These are phyloP conservation scores for Immersiella caudata DNA, from an alignment of 495 filamentous ascomycete genomes.

Conservation along the genomic window DNA sequence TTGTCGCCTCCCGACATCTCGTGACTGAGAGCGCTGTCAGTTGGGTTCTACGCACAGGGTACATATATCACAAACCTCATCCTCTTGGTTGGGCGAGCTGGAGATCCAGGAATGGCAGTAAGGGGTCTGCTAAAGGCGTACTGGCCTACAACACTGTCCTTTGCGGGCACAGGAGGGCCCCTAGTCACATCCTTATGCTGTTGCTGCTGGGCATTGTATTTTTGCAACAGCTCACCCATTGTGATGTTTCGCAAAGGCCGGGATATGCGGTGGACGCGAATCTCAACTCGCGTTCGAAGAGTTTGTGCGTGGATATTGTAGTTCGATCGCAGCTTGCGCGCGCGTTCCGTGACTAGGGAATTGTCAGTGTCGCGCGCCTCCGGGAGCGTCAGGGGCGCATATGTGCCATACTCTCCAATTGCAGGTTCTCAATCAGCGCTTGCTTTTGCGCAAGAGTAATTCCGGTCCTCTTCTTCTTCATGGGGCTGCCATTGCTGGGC, in stretches of 20 bases:
- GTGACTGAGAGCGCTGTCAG: conserved; percentile 51
- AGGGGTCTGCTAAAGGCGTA: conserved; percentile 18
- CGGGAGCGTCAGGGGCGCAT: neutral
- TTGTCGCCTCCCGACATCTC: conserved; percentile 72
- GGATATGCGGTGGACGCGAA: conserved; percentile 93
- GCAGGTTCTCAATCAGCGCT: conserved; percentile 86
- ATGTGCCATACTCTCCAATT: conserved; percentile 76
- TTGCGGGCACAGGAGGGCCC: conserved; percentile 41
- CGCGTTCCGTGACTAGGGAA: conserved; percentile 80
- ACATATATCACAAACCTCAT: conserved; percentile 57
- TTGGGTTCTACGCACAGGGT: neutral
- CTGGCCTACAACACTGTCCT: conserved; percentile 31
- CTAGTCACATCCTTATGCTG: conserved; percentile 21
- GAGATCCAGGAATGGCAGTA: conserved; percentile 16
- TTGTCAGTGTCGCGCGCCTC: conserved; percentile 26
- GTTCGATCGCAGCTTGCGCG: conserved; percentile 85
- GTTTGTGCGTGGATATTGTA: conserved; percentile 86
- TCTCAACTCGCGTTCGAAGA: conserved; percentile 83
- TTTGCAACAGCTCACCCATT: conserved; percentile 78
- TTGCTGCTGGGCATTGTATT: conserved; percentile 34
- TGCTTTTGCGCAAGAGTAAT: conserved; percentile 83
- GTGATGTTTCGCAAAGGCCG: conserved; percentile 73
- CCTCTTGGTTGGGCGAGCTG: conserved; percentile 56
- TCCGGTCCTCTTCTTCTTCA: conserved; percentile 60
- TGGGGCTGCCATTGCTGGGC: conserved; percentile 58